Evolutionary conservation across 768 basidiomycete species (phyloP).

Genomic region (Krasilnikovozyma curviuscula): DNA sequence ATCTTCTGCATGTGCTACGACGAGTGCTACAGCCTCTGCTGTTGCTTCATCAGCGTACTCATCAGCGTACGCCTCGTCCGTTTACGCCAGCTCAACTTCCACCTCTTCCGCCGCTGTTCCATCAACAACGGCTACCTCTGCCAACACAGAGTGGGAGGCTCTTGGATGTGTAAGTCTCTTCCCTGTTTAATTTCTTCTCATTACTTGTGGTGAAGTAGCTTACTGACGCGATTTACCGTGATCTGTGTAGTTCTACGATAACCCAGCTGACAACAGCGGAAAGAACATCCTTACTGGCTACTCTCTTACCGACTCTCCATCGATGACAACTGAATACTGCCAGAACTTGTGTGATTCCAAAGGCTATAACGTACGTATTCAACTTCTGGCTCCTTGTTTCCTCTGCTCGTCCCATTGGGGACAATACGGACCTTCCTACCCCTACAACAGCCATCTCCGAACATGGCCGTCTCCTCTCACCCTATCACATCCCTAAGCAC

Average conservation of each 20-base stretch:
- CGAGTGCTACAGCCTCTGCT: background rate
- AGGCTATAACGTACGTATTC: conserved; percentile 39
- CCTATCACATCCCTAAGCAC: too few relatives aligned
- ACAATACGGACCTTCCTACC: too few relatives aligned
- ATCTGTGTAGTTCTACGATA: conserved; percentile 10
- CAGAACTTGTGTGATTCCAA: conserved; percentile 48
- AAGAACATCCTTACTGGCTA: background rate
- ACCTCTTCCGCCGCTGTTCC: background rate
- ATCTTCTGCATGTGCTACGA: background rate
- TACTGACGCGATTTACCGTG: too few relatives aligned
- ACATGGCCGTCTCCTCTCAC: background rate
- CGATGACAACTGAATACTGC: conserved; percentile 31
- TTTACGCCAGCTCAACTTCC: background rate
- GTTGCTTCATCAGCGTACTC: background rate
- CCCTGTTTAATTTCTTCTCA: too few relatives aligned
- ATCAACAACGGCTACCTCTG: background rate
- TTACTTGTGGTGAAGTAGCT: too few relatives aligned
- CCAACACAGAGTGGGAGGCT: conserved; percentile 10
- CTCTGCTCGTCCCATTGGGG: too few relatives aligned
- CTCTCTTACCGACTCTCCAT: background rate
- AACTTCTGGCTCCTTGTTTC: background rate
- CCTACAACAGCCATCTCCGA: too few relatives aligned
- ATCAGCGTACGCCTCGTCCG: background rate
- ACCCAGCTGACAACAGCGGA: background rate
- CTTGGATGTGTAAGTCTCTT: too few relatives aligned